These are phyloP conservation scores for Elymus sibiricus DNA, from an alignment of 176 grass and related monocot species.

Conservation along the genomic window DNA sequence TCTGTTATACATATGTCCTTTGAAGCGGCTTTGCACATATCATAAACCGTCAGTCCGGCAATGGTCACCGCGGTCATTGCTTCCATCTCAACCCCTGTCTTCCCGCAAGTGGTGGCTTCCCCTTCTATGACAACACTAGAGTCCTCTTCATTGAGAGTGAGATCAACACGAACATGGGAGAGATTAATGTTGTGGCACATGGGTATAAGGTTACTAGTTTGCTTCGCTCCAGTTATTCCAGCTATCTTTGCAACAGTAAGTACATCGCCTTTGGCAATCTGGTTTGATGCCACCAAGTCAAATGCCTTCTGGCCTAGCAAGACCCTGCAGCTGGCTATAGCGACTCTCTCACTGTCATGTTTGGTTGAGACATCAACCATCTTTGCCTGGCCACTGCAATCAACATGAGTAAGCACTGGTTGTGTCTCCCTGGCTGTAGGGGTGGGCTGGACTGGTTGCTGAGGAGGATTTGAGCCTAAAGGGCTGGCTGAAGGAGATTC, in stretches of 20 bases:
- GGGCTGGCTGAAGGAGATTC: constrained; percentile 54
- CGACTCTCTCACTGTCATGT: constrained; percentile 65
- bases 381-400: constrained; percentile 64
- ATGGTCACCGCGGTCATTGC: constrained; percentile 83
- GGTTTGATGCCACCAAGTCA: constrained; percentile 82
- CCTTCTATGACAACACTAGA: constrained; percentile 82
- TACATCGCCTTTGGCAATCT: constrained; percentile 92
- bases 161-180: constrained; percentile 79
- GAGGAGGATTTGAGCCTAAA: constrained; percentile 57
- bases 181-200: constrained; percentile 86
- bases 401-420: constrained; percentile 59
- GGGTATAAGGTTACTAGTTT: constrained; percentile 79
- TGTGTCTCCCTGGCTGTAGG: constrained; percentile 8
- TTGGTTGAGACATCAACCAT: constrained; percentile 93
- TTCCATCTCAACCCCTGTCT: constrained; percentile 96
- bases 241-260: constrained; percentile 93
- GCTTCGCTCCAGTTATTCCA: constrained; percentile 95
- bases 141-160: constrained; percentile 80
- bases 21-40: constrained; percentile 93
- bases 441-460: constrained; percentile 5
- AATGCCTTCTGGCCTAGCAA: constrained; percentile 70
- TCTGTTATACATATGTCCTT: constrained; percentile 91
- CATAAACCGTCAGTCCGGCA: constrained; percentile 84
- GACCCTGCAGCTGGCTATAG: constrained; percentile 78
- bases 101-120: constrained; percentile 57